phyloP scores from a whole-genome alignment of 2,329 filamentous ascomycete species.

The Xylaria polymorpha region DNA sequence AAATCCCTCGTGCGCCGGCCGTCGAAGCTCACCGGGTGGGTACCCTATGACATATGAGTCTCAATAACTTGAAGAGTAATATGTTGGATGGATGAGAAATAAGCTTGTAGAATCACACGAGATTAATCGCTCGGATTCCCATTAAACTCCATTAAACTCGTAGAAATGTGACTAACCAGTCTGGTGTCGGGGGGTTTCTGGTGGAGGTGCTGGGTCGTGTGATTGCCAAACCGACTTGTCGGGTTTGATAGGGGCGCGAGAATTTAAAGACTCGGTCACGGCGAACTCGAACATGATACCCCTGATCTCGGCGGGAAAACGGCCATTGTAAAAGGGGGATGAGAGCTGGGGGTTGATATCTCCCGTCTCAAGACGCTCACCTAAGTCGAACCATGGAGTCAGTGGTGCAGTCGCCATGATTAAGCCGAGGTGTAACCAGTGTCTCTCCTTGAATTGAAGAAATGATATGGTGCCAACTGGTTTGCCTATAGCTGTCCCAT shows the following conservation, averaged over 20 bases:
- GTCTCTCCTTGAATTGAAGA: not conserved
- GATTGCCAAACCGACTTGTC: constrained; percentile 40
- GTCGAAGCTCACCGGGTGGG: not conserved
- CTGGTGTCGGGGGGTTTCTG: not conserved
- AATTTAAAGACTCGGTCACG: constrained; percentile 42
- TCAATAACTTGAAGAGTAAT: not conserved
- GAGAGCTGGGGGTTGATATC: constrained; percentile 39
- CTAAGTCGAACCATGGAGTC: constrained; percentile 27
- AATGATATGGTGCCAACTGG: not conserved
- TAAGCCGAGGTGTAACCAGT: not conserved
- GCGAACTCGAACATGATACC: constrained; percentile 51
- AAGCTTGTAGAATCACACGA: not conserved
- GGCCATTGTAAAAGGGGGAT: constrained; percentile 40
- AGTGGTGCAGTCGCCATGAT: constrained; percentile 12
- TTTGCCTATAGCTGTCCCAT: not conserved
- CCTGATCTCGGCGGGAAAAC: constrained; percentile 50
- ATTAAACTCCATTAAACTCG: not conserved
- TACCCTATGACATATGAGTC: constrained; percentile 7
- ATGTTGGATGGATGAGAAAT: not conserved
- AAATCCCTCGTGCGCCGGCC: not conserved
- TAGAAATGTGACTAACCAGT: not conserved
- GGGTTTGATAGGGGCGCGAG: constrained; percentile 16
- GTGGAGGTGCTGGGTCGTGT: constrained; percentile 33
- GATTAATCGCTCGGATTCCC: not conserved
- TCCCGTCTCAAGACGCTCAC: constrained; percentile 35